Evolutionary conservation across 2,329 filamentous ascomycete species (phyloP).

Genomic region (Exophiala alcalophila): DNA sequence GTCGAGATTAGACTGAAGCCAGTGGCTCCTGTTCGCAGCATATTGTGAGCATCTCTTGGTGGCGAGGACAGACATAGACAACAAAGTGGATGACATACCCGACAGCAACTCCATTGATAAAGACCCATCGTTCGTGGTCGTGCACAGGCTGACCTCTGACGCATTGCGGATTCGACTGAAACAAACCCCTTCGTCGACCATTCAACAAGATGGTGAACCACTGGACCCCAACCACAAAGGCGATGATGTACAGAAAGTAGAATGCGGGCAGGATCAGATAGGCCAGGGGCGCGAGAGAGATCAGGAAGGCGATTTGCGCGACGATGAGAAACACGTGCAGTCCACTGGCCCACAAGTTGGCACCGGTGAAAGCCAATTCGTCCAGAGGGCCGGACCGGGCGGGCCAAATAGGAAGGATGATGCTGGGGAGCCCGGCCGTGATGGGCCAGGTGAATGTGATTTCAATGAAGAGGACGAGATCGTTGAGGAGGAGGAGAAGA

Average conservation of each 20-base stretch:
- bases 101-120: constrained; percentile 66
- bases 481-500: constrained; percentile 38
- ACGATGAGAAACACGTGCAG: constrained; percentile 59
- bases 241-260: constrained; percentile 33
- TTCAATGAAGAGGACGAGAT: constrained; percentile 39
- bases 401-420: constrained; percentile 58
- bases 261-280: constrained; percentile 44
- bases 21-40: constrained; percentile 46
- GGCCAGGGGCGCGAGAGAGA: constrained; percentile 54
- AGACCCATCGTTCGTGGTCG: constrained; percentile 59
- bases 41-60: neutral
- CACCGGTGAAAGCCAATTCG: constrained; percentile 50
- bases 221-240: constrained; percentile 34
- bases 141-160: constrained; percentile 13
- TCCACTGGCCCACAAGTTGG: constrained; percentile 56
- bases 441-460: constrained; percentile 29
- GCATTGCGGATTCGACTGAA: constrained; percentile 16
- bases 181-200: constrained; percentile 25
- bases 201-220: constrained; percentile 37
- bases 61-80: too few relatives aligned
- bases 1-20: constrained; percentile 69
- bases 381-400: constrained; percentile 55
- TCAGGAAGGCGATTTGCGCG: constrained; percentile 59
- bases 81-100: constrained; percentile 30
- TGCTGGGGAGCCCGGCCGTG: constrained; percentile 50